Base-by-base conservation (phyloP, 2,329 filamentous ascomycete species). In the Hysterium pulicare region DNA sequence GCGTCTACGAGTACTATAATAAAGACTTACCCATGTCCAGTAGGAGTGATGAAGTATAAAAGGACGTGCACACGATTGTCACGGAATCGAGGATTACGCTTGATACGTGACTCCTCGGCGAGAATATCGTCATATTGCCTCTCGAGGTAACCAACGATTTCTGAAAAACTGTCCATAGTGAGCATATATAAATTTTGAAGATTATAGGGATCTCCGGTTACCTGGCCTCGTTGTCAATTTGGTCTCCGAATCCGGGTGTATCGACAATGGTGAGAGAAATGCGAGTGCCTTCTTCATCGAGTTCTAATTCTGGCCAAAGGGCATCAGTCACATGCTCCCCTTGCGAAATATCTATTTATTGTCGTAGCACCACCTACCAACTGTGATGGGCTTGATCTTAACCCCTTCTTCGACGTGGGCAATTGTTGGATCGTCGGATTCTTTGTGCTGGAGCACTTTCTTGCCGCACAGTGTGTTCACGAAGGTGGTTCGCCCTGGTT, bases 41-140 rank as follows among this genome's bases (percentile, higher is more conserved):
- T 98, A 36, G 93, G 93, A 54, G 93, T 95, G 78, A 98, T 97
- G 72, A 98, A 98, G 81, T 98, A 98, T 62, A 98, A 84, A 69
- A 98, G 83, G 57, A 90, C 93, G 67, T 98, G 93, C 37, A 98
- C 89, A 76, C 93, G 88, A 77, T 98, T 97, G 76, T 98, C 93
- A 67, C 93, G 86, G 86, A 98, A 98, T 65, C 93, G 85, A 59
- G 93, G 93, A 78, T 98, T 98, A 90, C 93, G 93, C 87, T 98
- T 98, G 80, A 98, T 98, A 78, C 93, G 89, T 62, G 93, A 97
- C 77, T 98, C 93, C 76, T 97, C 91, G 50, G 93, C 91, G 60
- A 98, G 82, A 78, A 98, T 97, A 70, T 97, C 90, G 73, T 98
- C 93, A 73, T 97, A 97, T 82, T 98, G 91, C 75, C 91, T 84